Conservation (phyloP, 106 monocot species). For the Allium cepa region DNA sequence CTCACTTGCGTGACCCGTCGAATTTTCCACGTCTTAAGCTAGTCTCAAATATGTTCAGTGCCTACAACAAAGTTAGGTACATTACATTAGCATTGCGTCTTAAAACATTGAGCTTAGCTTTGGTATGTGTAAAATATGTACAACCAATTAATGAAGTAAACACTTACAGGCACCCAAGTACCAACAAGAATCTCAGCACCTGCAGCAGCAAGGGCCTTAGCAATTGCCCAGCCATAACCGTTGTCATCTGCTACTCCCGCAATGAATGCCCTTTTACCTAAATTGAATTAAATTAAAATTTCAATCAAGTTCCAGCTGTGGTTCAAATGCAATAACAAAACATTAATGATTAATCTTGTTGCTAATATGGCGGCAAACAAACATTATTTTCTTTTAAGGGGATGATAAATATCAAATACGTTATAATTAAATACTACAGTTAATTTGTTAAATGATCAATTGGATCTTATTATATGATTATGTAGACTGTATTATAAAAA, state of each 20-base stretch:
- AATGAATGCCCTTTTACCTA: conserved; percentile 92
- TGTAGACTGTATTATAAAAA: no score
- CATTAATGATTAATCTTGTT: no score
- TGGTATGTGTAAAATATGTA: no score
- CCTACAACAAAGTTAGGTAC: conserved; percentile 22
- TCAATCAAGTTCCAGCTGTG: no score
- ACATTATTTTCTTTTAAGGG: no score
- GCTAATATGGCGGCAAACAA: no score
- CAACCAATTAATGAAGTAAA: background rate
- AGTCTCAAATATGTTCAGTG: conserved; percentile 87
- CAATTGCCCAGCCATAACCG: conserved; percentile 97
- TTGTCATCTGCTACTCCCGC: conserved; percentile 96
- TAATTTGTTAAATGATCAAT: no score
- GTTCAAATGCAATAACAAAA: no score
- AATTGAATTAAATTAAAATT: background rate
- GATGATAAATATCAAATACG: no score
- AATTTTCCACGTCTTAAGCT: conserved; percentile 90
- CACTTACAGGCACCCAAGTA: conserved; percentile 94
- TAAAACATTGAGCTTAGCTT: no score
- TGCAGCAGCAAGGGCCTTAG: conserved; percentile 90
- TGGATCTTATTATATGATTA: no score
- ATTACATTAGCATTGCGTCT: background rate
- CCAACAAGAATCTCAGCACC: conserved; percentile 98
- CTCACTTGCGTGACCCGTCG: conserved; percentile 63
- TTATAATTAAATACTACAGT: no score